Evolutionary conservation across 305 asterid genomes (phyloP).

Genomic region (Fraxinus paxiana): DNA sequence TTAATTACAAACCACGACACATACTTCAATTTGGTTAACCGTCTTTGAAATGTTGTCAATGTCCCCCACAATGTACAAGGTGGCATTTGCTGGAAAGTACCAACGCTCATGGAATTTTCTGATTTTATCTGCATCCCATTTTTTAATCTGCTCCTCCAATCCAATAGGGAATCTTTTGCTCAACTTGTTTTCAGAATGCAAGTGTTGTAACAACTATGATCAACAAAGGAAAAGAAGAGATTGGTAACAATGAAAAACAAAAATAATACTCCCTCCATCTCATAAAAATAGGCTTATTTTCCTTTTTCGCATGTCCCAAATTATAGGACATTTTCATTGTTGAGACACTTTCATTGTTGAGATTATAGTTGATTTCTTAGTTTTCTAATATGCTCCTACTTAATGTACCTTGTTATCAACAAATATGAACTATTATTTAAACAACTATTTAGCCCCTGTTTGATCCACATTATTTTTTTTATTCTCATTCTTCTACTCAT

Average conservation of each 20-base stretch:
- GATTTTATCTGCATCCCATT: constrained; percentile 97
- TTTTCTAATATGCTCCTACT: background rate
- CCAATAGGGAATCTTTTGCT: constrained; percentile 97
- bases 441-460: too few relatives aligned
- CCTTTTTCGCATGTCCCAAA: background rate
- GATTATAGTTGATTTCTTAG: background rate
- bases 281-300: background rate
- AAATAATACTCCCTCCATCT: background rate
- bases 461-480: too few relatives aligned
- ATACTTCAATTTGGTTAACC: constrained; percentile 81
- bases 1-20: constrained; percentile 25
- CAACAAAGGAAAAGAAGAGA: constrained; percentile 30
- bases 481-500: too few relatives aligned
- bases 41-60: constrained; percentile 73
- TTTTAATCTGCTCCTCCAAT: constrained; percentile 94
- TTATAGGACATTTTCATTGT: background rate
- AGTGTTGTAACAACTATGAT: constrained; percentile 77
- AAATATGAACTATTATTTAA: background rate
- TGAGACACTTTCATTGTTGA: background rate
- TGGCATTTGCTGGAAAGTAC: constrained; percentile 99
- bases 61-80: constrained; percentile 95
- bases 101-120: constrained; percentile 94
- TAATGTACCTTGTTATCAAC: background rate
- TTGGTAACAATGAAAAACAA: constrained; percentile 10
- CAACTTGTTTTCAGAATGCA: constrained; percentile 97